Base-by-base conservation (phyloP, 495 filamentous ascomycete species). In the Hypoxylon subgilvum region DNA sequence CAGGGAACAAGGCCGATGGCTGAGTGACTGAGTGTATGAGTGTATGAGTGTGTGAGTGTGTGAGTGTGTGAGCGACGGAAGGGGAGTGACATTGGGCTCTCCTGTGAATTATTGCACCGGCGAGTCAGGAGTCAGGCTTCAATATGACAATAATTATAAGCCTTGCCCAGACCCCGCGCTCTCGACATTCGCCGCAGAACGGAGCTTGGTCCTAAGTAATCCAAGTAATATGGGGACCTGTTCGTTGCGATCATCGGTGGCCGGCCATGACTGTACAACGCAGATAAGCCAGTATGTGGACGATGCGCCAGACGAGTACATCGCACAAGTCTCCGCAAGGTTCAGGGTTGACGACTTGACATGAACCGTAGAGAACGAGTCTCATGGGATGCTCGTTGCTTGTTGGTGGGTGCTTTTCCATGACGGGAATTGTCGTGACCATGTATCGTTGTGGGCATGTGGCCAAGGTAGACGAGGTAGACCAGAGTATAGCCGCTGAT, bases 101-200 rank as follows among this genome's bases (percentile, higher is more conserved):
- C 52, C 44, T 58, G 53, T 38, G 60, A 43, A 36, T 58, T 54
- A 50, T 55, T 55, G 54, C 38, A 50, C 54, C 52, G 61, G 45
- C 49, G 50, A 55, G 61, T 64, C 27, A 64, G 54, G 54, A 51
- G 54, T 56, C 61, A 59, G 61, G 61, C 54, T 41, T 64, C 61
- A 55, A 64, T 59, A 64, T 55, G 54, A 55, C 35, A 55, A 47
- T 55, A 55, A 45, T 50, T 55, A 64, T 64, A 64, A 64, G 61
- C 61, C 61, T 64, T 54, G 61, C 59, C 61, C 43, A 59, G 61
- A 64, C 61, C 61, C 61, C 61, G 61, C 61, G 61, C 45, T 64
- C 38, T 23, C 3, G 23, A 2, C 39, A 59, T 54, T 59, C 61
- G 61, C 61, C 54, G 61, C 49, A 47, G 50, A 54, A 64, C 54